A percentile compares a stretch with the other conserved stretches of the same genome.
Evolutionary conservation across 73 alveolate species (phyloP).

Genomic region (Durusdinium trenchii): DNA sequence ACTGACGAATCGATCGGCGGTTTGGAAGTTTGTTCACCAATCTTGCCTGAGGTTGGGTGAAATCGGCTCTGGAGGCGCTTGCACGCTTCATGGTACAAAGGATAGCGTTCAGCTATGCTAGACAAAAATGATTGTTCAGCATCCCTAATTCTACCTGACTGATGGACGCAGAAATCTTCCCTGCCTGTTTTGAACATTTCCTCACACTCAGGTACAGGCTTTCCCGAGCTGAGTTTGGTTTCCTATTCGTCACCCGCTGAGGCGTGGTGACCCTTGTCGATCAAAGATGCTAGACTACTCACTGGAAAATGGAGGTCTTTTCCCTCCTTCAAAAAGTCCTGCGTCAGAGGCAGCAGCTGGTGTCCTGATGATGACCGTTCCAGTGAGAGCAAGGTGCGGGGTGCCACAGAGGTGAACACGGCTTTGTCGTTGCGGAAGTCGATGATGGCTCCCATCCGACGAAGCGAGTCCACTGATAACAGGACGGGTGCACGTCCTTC

Average conservation of each 20-base stretch:
- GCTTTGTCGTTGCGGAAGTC: conserved; percentile 6
- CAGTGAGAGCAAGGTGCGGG: background rate
- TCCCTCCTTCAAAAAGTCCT: background rate
- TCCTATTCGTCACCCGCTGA: background rate
- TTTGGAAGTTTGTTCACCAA: background rate
- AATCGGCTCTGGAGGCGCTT: background rate
- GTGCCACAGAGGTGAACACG: background rate
- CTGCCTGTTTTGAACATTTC: background rate
- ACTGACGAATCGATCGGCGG: too few relatives aligned
- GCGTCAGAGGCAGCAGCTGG: conserved; percentile 28
- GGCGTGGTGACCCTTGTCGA: background rate
- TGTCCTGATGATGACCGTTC: background rate
- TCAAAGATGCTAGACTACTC: background rate
- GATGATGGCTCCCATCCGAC: background rate
- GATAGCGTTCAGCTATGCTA: too few relatives aligned
- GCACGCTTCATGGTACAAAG: background rate
- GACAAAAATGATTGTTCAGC: too few relatives aligned
- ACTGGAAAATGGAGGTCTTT: background rate
- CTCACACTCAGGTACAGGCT: conserved; percentile 74
- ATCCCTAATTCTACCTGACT: background rate
- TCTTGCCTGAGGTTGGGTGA: too few relatives aligned
- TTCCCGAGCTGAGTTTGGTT: conserved; percentile 35
- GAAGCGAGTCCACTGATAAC: background rate
- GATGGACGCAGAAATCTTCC: background rate
- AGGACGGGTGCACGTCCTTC: background rate